These are phyloP conservation scores for Coemansia sp. DNA, from an alignment of 192 early-diverging fungal genomes.

Conservation along the genomic window DNA sequence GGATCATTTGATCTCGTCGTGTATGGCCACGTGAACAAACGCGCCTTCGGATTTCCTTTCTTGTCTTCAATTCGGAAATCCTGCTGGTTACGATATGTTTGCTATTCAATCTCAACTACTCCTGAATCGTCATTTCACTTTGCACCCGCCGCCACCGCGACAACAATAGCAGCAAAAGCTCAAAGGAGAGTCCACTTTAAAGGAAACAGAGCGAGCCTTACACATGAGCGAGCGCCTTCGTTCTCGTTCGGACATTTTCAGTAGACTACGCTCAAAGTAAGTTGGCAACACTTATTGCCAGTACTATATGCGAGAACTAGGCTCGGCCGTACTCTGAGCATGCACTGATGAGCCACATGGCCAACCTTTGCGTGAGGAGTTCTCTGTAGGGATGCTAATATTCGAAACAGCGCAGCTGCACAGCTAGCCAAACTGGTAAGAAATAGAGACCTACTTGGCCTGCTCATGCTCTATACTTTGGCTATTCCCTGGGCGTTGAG, in stretches of 20 bases:
- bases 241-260: neutral
- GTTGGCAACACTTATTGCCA: neutral
- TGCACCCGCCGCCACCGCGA: neutral
- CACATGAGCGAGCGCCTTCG: conserved; percentile 12
- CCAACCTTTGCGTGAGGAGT: neutral
- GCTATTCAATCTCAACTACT: neutral
- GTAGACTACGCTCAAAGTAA: conserved; percentile 15
- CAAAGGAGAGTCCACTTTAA: neutral
- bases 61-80: neutral
- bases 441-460: neutral
- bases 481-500: neutral
- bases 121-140: neutral
- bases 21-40: too few relatives aligned
- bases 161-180: neutral
- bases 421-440: conserved; percentile 4
- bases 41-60: neutral
- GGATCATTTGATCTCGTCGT: neutral
- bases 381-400: neutral
- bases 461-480: neutral
- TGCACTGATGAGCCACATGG: neutral
- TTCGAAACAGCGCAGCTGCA: neutral
- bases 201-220: neutral
- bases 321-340: neutral
- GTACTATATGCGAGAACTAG: neutral
- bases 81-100: neutral